Evolutionary conservation across 2,329 filamentous ascomycete species (phyloP).

Genomic region (Exophiala xenobiotica): DNA sequence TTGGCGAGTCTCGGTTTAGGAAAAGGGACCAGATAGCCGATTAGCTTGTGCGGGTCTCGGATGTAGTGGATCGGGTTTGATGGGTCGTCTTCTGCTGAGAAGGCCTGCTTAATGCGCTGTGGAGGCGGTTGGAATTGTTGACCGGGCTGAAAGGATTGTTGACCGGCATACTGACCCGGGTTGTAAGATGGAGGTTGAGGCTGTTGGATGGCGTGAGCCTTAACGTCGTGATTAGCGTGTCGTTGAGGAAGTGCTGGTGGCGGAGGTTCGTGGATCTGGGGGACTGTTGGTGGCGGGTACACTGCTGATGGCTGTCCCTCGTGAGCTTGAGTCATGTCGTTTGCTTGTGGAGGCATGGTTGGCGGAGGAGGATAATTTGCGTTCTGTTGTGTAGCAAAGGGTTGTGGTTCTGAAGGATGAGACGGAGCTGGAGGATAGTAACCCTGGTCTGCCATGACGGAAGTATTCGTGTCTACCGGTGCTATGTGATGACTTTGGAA

Average conservation of each 20-base stretch:
- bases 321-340: constrained; percentile 5
- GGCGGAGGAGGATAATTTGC: not conserved
- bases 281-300: not conserved
- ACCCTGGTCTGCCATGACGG: constrained; percentile 9
- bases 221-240: constrained; percentile 2
- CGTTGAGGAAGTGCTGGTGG: constrained; percentile 14
- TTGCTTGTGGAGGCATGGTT: constrained; percentile 3
- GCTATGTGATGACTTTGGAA: not conserved
- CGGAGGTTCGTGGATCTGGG: constrained; percentile 6
- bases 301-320: not conserved
- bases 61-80: constrained; percentile 41
- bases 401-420: constrained; percentile 2
- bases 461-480: not conserved
- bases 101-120: constrained; percentile 20
- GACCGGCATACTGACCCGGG: constrained; percentile 5
- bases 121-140: constrained; percentile 24
- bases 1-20: constrained; percentile 42
- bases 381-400: not conserved
- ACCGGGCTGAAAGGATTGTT: constrained; percentile 6
- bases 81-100: constrained; percentile 28
- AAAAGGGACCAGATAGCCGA: constrained; percentile 47
- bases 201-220: constrained; percentile 3
- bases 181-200: constrained; percentile 7
- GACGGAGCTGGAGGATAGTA: constrained; percentile 8
- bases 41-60: constrained; percentile 43